Percentiles rank a stretch among this genome's conserved stretches.
These are phyloP conservation scores for Solanum pinnatisectum DNA, from an alignment of 257 asterid genomes.

Conservation along the genomic window DNA sequence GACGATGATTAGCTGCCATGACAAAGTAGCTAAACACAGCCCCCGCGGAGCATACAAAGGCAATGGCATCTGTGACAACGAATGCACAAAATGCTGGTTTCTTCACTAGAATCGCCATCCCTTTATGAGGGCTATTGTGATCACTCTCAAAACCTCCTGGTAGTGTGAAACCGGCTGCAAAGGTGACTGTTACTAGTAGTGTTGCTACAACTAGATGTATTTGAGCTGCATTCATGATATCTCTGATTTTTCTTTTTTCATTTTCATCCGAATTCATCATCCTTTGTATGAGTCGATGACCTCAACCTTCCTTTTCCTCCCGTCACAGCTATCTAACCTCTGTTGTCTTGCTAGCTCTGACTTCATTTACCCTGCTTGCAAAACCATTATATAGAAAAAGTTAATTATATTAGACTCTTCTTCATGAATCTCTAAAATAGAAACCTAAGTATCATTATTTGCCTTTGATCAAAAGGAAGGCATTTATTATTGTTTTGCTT, in stretches of 20 bases:
- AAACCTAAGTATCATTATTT: background rate
- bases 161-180: conserved; percentile 6
- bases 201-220: background rate
- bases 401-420: background rate
- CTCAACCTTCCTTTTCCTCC: background rate
- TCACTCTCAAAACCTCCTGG: conserved; percentile 10
- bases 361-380: background rate
- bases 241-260: background rate
- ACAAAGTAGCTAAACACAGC: background rate
- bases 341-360: background rate
- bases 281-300: background rate
- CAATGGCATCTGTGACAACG: conserved; percentile 5
- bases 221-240: background rate
- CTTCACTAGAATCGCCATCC: conserved; percentile 6
- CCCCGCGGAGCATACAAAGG: conserved; percentile 3
- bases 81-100: conserved; percentile 9
- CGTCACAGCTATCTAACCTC: background rate
- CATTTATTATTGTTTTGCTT: background rate
- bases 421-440: background rate
- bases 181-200: background rate
- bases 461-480: background rate
- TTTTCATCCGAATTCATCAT: background rate
- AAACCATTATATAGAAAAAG: background rate
- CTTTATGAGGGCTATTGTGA: background rate
- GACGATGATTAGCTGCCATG: background rate